These are phyloP conservation scores for Tulasnella sp. DNA, from an alignment of 768 basidiomycete species.

Conservation along the genomic window DNA sequence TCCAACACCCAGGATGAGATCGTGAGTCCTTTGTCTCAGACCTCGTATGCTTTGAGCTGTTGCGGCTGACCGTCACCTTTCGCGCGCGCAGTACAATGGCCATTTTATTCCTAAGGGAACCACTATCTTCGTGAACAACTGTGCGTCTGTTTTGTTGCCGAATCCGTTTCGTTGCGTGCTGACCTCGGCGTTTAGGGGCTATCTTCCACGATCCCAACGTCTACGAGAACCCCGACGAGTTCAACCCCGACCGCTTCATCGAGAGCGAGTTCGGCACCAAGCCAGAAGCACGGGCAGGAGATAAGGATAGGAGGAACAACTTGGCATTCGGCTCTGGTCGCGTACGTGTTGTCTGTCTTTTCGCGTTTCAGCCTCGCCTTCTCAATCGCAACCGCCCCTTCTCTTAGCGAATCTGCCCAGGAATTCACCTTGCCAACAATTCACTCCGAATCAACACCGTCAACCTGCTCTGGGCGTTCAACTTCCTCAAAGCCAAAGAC, in stretches of 20 bases:
- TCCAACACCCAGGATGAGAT: constrained; percentile 34
- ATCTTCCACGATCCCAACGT: constrained; percentile 41
- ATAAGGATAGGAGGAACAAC: constrained; percentile 29
- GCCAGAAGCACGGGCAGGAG: constrained; percentile 13
- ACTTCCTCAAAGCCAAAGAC: constrained; percentile 38
- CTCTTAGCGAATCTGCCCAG: constrained; percentile 40
- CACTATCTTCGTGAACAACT: constrained; percentile 41
- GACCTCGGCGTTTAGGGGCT: constrained; percentile 39
- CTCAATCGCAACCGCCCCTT: neutral
- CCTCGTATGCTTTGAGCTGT: neutral
- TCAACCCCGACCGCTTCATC: constrained; percentile 56
- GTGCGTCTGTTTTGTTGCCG: constrained; percentile 35
- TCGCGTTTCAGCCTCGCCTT: neutral
- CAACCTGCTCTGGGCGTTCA: constrained; percentile 45
- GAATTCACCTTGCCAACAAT: constrained; percentile 40
- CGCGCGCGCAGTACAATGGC: constrained; percentile 36
- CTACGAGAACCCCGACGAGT: constrained; percentile 53
- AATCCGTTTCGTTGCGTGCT: neutral
- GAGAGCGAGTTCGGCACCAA: constrained; percentile 32
- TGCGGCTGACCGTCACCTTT: neutral
- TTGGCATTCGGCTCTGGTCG: constrained; percentile 32
- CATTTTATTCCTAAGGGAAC: constrained; percentile 40
- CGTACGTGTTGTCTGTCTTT: constrained; percentile 19
- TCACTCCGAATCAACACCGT: constrained; percentile 41
- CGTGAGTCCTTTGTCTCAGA: neutral